phyloP scores from a whole-genome alignment of 305 asterid species.

The Nicotiana rustica region DNA sequence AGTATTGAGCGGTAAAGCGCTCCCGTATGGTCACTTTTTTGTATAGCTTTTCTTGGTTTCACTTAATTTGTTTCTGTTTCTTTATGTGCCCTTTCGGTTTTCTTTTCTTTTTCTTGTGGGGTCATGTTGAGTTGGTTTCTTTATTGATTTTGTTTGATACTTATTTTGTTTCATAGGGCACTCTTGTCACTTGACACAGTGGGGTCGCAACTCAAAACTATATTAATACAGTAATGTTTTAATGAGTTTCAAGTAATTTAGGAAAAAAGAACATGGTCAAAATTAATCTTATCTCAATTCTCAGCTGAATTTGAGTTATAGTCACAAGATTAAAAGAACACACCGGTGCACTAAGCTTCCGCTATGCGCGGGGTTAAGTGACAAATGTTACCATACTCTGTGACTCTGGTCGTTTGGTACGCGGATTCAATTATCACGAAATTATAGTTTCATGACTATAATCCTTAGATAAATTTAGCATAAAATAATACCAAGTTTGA shows the following conservation, averaged over 20 bases:
- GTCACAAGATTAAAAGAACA: no score
- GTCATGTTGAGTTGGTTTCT: neutral
- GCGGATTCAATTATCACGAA: rapidly evolving
- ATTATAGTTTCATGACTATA: no score
- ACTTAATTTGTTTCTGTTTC: neutral
- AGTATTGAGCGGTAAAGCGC: neutral
- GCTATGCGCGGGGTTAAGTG: no score
- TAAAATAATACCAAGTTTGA: no score
- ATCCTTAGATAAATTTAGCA: no score
- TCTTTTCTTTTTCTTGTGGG: neutral
- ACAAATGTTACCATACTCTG: no score
- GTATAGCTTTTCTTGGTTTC: neutral
- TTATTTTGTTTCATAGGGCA: neutral
- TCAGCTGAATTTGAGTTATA: no score
- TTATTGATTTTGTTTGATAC: neutral
- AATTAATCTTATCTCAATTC: no score
- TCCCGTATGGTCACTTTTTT: neutral
- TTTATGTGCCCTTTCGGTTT: neutral
- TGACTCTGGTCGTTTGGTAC: no score
- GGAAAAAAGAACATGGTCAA: neutral
- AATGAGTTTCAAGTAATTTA: neutral
- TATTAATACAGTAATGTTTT: neutral
- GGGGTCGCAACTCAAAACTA: neutral
- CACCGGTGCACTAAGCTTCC: no score
- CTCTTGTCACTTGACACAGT: neutral